These are phyloP conservation scores for Xylariomycetidae sp. DNA, from an alignment of 2,329 filamentous ascomycete genomes.

Conservation along the genomic window DNA sequence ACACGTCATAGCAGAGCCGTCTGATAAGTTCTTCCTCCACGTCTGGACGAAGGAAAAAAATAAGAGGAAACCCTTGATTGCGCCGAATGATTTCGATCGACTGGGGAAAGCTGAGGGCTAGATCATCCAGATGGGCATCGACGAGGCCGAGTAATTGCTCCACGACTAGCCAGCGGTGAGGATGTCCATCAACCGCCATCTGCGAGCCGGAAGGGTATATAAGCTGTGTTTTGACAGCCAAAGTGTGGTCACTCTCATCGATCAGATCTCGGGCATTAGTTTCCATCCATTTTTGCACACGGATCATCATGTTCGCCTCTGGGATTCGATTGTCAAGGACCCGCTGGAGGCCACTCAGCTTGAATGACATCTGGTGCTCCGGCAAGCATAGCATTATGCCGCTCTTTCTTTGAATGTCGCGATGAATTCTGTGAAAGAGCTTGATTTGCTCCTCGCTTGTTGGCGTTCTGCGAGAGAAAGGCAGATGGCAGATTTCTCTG, in stretches of 20 bases:
- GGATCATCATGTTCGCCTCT: slow-evolving; percentile 44
- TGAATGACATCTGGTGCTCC: slow-evolving; percentile 60
- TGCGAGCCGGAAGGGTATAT: slow-evolving; percentile 52
- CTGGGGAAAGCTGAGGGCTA: slow-evolving; percentile 33
- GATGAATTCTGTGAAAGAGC: slow-evolving; percentile 35
- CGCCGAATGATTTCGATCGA: slow-evolving; percentile 44
- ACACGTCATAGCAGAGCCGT: slow-evolving; percentile 37
- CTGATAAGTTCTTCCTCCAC: slow-evolving; percentile 40
- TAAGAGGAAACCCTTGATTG: slow-evolving; percentile 43
- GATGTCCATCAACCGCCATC: slow-evolving; percentile 45
- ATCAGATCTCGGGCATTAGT: slow-evolving; percentile 52
- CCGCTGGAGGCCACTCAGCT: slow-evolving; percentile 55
- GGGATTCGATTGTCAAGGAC: slow-evolving; percentile 41
- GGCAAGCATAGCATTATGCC: slow-evolving; percentile 58
- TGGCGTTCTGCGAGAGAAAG: slow-evolving; percentile 50
- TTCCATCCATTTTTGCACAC: slow-evolving; percentile 46
- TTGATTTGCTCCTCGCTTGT: slow-evolving; percentile 25
- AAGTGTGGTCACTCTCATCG: slow-evolving; percentile 56
- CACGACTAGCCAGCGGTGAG: slow-evolving; percentile 43
- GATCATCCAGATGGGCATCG: slow-evolving; percentile 30
- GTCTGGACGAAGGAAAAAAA: slow-evolving; percentile 49
- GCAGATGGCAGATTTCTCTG: slow-evolving; percentile 50
- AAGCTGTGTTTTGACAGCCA: slow-evolving; percentile 48
- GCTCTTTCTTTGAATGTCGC: slow-evolving; percentile 32
- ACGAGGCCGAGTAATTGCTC: slow-evolving; percentile 38